phyloP scores from a whole-genome alignment of 2,329 filamentous ascomycete species.

The Fusarium fujikuroi region DNA sequence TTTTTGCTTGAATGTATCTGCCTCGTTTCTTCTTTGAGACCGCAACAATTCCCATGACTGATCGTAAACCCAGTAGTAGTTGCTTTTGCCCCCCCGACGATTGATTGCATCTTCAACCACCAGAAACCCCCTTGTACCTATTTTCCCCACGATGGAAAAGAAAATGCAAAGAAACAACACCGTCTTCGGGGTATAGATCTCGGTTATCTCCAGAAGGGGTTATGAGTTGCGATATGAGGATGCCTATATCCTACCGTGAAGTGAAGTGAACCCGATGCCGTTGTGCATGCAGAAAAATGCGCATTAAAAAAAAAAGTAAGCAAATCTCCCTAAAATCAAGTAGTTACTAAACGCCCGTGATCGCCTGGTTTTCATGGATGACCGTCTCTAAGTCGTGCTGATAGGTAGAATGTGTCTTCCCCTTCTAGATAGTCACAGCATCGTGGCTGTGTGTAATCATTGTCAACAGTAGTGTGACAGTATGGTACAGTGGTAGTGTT shows the following conservation, averaged over 20 bases:
- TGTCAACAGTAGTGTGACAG: conserved; percentile 14
- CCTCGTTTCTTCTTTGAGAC: not conserved
- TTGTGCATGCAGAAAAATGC: conserved; percentile 8
- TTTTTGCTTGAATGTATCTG: conserved; percentile 15
- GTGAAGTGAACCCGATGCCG: conserved; percentile 17
- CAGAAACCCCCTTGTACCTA: conserved; percentile 9
- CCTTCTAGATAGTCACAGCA: not conserved
- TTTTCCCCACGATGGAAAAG: conserved; percentile 13
- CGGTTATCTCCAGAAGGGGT: conserved; percentile 23
- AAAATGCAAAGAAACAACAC: conserved; percentile 27
- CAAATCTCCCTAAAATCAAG: conserved; percentile 15
- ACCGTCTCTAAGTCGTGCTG: not conserved
- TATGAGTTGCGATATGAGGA: conserved; percentile 1
- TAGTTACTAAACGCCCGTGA: conserved; percentile 12
- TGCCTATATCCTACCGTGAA: conserved; percentile 16
- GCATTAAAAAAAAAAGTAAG: conserved; percentile 19
- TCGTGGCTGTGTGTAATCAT: not conserved
- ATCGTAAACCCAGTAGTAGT: conserved; percentile 7
- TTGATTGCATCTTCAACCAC: conserved; percentile 5
- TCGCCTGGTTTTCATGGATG: not conserved
- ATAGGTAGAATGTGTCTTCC: conserved; percentile 3
- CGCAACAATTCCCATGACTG: conserved; percentile 18
- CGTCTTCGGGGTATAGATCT: conserved; percentile 9
- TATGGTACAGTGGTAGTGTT: conserved; percentile 6
- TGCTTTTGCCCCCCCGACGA: conserved; percentile 4